Evolutionary conservation across 148 eudicot species (phyloP).

Genomic region (Amaranthus palmeri): DNA sequence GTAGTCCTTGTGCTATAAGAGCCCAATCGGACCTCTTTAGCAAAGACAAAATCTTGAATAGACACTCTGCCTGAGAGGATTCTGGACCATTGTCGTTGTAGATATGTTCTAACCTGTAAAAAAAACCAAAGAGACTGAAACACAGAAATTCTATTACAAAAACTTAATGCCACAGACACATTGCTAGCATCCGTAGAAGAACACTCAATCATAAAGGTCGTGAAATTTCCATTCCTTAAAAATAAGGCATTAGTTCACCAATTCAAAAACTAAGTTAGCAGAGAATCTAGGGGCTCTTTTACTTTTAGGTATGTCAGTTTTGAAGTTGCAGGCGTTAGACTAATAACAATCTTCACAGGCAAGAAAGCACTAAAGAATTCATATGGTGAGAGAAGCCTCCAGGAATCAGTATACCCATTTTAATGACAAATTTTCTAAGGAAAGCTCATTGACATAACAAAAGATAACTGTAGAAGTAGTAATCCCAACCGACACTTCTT

Average conservation of each 20-base stretch:
- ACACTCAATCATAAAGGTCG: background rate
- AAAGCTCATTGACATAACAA: background rate
- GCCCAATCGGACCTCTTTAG: constrained; percentile 95
- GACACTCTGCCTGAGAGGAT: constrained; percentile 77
- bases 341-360: background rate
- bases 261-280: background rate
- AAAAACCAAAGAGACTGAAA: background rate
- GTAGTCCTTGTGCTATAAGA: constrained; percentile 62
- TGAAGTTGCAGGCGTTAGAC: background rate
- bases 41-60: constrained; percentile 86
- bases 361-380: background rate
- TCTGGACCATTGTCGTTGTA: constrained; percentile 82
- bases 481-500: background rate
- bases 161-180: background rate
- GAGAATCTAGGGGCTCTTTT: background rate
- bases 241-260: background rate
- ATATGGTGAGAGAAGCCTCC: background rate
- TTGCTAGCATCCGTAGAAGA: background rate
- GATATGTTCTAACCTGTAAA: constrained; percentile 59
- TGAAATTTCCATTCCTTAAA: background rate
- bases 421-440: background rate
- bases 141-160: background rate
- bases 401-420: background rate
- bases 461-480: background rate
- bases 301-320: background rate